Evolutionary conservation across 2,329 filamentous ascomycete genomes (phyloP).

Genomic region (Rhinocladiella similis): DNA sequence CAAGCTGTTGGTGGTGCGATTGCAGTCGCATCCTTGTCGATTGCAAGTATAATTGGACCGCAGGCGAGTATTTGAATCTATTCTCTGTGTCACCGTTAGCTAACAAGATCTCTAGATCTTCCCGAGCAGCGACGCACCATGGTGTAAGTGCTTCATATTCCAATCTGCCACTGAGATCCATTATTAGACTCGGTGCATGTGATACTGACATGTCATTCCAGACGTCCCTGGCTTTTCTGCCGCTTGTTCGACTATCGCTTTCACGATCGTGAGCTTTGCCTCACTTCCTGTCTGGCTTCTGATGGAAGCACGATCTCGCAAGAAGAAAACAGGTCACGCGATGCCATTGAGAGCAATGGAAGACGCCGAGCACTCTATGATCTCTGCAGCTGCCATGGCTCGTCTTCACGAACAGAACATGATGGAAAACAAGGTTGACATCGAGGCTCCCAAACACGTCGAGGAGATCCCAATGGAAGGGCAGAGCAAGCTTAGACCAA

Average conservation of each 20-base stretch:
- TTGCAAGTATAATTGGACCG: conserved; percentile 28
- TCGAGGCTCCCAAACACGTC: conserved; percentile 5
- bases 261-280: conserved; percentile 20
- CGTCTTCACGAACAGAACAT: conserved; percentile 12
- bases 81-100: not conserved
- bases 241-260: conserved; percentile 17
- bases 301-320: conserved; percentile 19
- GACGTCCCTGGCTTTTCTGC: conserved; percentile 25
- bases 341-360: conserved; percentile 25
- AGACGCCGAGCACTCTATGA: conserved; percentile 16
- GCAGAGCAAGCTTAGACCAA: not conserved
- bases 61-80: conserved; percentile 11
- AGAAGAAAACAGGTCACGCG: conserved; percentile 24
- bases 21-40: conserved; percentile 27
- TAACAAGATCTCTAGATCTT: conserved; percentile 11
- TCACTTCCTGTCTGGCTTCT: conserved; percentile 24
- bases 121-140: conserved; percentile 17
- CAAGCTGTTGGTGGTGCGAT: conserved; percentile 30
- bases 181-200: too few relatives aligned
- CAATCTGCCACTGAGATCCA: too few relatives aligned
- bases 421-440: conserved; percentile 9
- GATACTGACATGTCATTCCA: not conserved
- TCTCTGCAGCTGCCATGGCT: conserved; percentile 7
- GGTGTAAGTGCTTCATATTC: conserved; percentile 4
- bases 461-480: conserved; percentile 10